Conservation (phyloP, 169 alveolate species). For the Ichthyophthirius multifiliis region DNA sequence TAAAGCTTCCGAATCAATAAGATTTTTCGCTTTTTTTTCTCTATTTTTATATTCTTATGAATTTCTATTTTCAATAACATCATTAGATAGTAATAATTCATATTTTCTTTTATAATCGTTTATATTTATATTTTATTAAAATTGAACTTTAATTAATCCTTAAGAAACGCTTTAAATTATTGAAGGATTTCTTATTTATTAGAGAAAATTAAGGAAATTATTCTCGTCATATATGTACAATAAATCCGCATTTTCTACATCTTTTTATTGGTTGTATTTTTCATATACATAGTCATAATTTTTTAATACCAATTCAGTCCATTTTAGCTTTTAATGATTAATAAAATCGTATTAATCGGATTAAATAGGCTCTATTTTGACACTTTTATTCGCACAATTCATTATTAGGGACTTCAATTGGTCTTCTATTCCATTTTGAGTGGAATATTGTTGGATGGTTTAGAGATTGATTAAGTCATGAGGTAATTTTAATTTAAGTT, state of each 20-base stretch:
- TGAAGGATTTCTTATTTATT: not conserved
- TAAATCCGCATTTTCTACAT: not conserved
- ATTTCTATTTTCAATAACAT: not conserved
- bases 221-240: not conserved
- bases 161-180: too few relatives aligned
- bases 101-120: not conserved
- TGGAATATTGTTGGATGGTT: not conserved
- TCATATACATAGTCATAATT: not conserved
- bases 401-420: not conserved
- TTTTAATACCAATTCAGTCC: conserved; percentile 8
- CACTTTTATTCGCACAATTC: not conserved
- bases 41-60: not conserved
- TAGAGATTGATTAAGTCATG: not conserved
- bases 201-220: conserved; percentile 1
- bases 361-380: conserved; percentile 9
- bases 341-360: not conserved
- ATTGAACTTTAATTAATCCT: too few relatives aligned
- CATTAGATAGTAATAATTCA: not conserved
- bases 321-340: not conserved
- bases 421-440: not conserved
- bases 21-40: not conserved
- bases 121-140: too few relatives aligned
- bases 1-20: conserved; percentile 3
- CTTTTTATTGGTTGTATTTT: not conserved
- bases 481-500: not conserved